A percentile compares a stretch with the other conserved stretches of the same genome.
Evolutionary conservation across 306 rosid genomes (phyloP).

Genomic region (Gleditsia sinensis): DNA sequence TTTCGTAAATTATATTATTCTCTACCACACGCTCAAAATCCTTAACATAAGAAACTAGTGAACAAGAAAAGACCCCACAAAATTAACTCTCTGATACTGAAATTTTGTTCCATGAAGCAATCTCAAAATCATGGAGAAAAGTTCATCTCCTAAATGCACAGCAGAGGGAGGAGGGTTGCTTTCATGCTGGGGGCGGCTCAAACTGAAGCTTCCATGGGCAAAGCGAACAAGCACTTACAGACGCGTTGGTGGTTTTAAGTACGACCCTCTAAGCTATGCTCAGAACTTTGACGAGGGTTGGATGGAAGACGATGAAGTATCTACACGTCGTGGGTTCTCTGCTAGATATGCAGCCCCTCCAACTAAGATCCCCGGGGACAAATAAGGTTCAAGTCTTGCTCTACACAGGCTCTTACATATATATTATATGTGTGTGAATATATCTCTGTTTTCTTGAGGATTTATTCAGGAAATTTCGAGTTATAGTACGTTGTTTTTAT

Average conservation of each 20-base stretch:
- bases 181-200: conserved; percentile 70
- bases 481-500: not conserved
- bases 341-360: conserved; percentile 66
- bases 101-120: conserved; percentile 29
- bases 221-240: conserved; percentile 31
- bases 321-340: conserved; percentile 51
- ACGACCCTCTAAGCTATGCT: conserved; percentile 77
- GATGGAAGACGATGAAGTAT: conserved; percentile 42
- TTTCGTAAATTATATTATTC: conserved; percentile 26
- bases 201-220: conserved; percentile 63
- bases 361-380: conserved; percentile 36
- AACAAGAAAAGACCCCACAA: conserved; percentile 1
- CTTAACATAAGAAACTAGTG: not conserved
- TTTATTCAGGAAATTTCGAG: not conserved
- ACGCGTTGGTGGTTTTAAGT: conserved; percentile 50
- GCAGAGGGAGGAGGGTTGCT: conserved; percentile 28
- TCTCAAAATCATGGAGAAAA: conserved; percentile 45
- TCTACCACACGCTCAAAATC: conserved; percentile 54
- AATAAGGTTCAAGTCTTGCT: conserved; percentile 9
- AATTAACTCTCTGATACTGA: not conserved
- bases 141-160: conserved; percentile 38
- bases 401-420: not conserved
- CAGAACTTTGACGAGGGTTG: conserved; percentile 77
- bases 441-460: not conserved
- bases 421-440: not conserved